These are phyloP conservation scores for Diophrys sp. DNA, from an alignment of 73 alveolate genomes.

Conservation along the genomic window DNA sequence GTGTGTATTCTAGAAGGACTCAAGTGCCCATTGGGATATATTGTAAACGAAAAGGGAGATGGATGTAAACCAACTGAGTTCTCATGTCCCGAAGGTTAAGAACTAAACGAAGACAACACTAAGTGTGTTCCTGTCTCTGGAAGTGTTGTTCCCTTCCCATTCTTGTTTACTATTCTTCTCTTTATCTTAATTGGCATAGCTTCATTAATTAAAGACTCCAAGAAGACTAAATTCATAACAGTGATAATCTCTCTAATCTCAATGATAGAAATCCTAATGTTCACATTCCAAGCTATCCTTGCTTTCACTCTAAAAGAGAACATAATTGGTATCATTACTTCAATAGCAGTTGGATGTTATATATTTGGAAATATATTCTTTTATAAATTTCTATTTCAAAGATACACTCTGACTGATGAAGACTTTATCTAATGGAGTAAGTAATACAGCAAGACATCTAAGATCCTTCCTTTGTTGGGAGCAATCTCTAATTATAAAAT, in stretches of 20 bases:
- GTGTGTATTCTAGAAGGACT: constrained; percentile 54
- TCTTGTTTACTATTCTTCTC: constrained; percentile 28
- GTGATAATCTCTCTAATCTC: constrained; percentile 35
- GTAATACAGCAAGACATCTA: constrained; percentile 33
- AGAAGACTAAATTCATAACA: constrained; percentile 22
- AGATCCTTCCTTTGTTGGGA: constrained; percentile 22
- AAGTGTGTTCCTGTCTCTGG: constrained; percentile 55
- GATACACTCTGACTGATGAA: constrained; percentile 24
- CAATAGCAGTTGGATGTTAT: constrained; percentile 12
- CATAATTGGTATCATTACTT: constrained; percentile 22
- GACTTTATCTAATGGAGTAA: constrained; percentile 23
- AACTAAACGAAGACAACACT: constrained; percentile 33
- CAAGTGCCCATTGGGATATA: constrained; percentile 41
- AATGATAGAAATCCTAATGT: constrained; percentile 36
- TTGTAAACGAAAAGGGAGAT: constrained; percentile 38
- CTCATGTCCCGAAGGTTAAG: constrained; percentile 44
- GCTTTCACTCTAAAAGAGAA: constrained; percentile 27
- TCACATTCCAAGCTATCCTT: constrained; percentile 8
- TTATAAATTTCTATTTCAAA: constrained; percentile 24
- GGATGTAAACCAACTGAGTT: constrained; percentile 53
- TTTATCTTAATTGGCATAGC: constrained; percentile 34
- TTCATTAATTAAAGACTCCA: constrained; percentile 40
- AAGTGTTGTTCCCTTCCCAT: constrained; percentile 55
- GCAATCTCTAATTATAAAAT: constrained; percentile 23
- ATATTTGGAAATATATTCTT: constrained; percentile 28